Base-by-base conservation (phyloP, 805 yeast genomes). In the Saturnispora gosingensis region DNA sequence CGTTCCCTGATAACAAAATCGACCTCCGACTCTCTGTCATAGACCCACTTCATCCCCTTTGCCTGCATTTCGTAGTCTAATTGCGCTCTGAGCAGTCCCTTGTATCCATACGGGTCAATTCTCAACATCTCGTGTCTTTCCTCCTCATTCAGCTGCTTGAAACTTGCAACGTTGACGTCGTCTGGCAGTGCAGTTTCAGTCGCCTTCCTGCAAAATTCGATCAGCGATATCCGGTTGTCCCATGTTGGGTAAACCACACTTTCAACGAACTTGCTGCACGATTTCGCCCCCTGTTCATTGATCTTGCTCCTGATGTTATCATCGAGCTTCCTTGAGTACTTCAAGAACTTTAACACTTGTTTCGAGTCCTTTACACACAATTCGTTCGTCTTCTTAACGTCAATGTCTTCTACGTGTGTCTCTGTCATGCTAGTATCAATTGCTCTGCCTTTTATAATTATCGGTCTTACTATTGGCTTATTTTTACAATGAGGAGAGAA, bases 31-130 rank as follows among this genome's bases (percentile, higher is more conserved):
- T 49, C 52, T 18, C 52, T 27, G 11, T 49, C 52, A 22, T 49
- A 49, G 18, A 49, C 38, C 48, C 52, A 44, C 22, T 30, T 32
- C 15, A 49, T 15, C 18, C 48, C 52, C 22, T 30, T 36, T 8
- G 45, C 44, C 25, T 49, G 43, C 32, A 56, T 59, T 38, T 59
- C 64, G n/a, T 58, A 58, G 28, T 63, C 65, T 18, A 64, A 62
- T 25, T 58, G 63, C 11, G 56, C 10, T 57, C 64, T 28, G 51
- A 59, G 5, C 53, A 63, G n/a, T 58, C 67, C 9, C 48, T 72
- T 68, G 10, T 69, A 65, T 3, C 76, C 77, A 56, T 79, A 79
- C 1, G 83, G 82, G 58, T 79, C 81, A 5, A 74, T 56, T 28
- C 78, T 66, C 64, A 42, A 63, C 56, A 55, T 48, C 32, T 54